These are phyloP conservation scores for Pulveroboletus frians DNA, from an alignment of 768 basidiomycete species.

Conservation along the genomic window DNA sequence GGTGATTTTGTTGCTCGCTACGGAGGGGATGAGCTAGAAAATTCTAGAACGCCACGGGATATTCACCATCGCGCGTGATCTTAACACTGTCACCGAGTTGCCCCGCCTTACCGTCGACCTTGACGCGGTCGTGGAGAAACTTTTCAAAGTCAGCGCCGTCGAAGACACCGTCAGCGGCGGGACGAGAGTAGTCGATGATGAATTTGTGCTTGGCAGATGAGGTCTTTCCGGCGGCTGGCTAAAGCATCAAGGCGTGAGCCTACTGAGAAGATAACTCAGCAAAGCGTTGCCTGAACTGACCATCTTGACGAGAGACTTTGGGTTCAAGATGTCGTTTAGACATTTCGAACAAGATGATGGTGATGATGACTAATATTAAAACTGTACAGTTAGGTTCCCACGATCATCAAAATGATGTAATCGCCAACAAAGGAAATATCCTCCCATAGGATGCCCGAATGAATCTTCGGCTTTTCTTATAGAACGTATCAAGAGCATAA, in stretches of 20 bases:
- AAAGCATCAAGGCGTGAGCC: conserved; percentile 55
- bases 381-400: conserved; percentile 50
- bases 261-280: conserved; percentile 92
- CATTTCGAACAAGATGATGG: conserved; percentile 11
- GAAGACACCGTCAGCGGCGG: conserved; percentile 60
- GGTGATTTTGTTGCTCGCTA: conserved; percentile 77
- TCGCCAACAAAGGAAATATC: conserved; percentile 5
- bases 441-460: conserved; percentile 4
- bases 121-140: conserved; percentile 90
- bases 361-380: conserved; percentile 9
- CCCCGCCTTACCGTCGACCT: conserved; percentile 88
- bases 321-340: not conserved
- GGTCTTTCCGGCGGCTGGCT: conserved; percentile 55
- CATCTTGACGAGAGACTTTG: conserved; percentile 45
- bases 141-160: conserved; percentile 72
- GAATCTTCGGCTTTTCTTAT: conserved; percentile 15
- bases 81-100: conserved; percentile 88
- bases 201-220: conserved; percentile 67
- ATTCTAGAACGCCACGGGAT: conserved; percentile 15
- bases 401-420: conserved; percentile 10
- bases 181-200: conserved; percentile 80
- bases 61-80: conserved; percentile 75
- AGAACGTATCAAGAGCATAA: conserved; percentile 4
- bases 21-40: conserved; percentile 1
- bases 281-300: conserved; percentile 76